These are phyloP conservation scores for Letharia lupina DNA, from an alignment of 495 filamentous ascomycete species.

Conservation along the genomic window DNA sequence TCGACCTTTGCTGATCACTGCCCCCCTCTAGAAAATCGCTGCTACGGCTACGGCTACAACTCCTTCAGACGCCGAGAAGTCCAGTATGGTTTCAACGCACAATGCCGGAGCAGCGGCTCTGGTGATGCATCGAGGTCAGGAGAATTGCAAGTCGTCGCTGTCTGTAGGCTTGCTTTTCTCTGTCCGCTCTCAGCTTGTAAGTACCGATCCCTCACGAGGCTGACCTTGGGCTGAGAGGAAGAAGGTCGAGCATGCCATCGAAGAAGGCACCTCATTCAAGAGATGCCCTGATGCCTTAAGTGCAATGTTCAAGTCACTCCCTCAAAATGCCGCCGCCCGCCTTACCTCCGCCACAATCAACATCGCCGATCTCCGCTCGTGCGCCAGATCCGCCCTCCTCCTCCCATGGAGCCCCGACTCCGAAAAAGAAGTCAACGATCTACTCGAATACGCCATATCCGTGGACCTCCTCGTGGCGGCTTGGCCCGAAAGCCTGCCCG, in stretches of 20 bases:
- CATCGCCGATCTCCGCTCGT: conserved; percentile 21
- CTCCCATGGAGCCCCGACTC: conserved; percentile 12
- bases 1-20: neutral
- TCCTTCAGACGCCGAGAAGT: conserved; percentile 3
- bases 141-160: conserved; percentile 13
- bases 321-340: conserved; percentile 20
- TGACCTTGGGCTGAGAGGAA: neutral
- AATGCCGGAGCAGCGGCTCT: conserved; percentile 23
- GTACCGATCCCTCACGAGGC: neutral
- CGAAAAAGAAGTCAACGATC: conserved; percentile 20
- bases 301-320: conserved; percentile 10
- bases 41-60: conserved; percentile 5
- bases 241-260: conserved; percentile 20
- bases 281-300: conserved; percentile 19
- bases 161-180: conserved; percentile 23
- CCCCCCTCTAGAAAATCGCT: conserved; percentile 13
- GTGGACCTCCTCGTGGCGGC: conserved; percentile 22
- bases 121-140: conserved; percentile 21
- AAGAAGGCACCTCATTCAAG: conserved; percentile 19
- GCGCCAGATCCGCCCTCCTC: conserved; percentile 18
- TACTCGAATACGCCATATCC: conserved; percentile 21
- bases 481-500: conserved; percentile 16
- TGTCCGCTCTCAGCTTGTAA: conserved; percentile 21
- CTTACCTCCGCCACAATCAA: conserved; percentile 22
- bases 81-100: conserved; percentile 18